Conservation (phyloP, 2,329 filamentous ascomycete genomes). For the Zopfia rhizophila region DNA sequence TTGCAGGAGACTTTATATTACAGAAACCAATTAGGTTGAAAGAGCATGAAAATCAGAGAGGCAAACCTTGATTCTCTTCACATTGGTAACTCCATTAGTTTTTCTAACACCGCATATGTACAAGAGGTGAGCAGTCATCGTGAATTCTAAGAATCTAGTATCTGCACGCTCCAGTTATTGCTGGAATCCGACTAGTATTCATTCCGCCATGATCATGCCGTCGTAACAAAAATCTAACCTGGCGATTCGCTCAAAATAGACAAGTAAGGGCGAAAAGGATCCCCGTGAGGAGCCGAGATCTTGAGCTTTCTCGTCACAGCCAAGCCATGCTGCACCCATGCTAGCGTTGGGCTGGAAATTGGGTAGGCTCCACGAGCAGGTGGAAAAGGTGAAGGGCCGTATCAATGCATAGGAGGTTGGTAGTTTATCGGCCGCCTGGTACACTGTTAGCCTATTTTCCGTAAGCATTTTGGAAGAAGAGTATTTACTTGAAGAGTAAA, state of each 20-base stretch:
- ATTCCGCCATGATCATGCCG: constrained; percentile 50
- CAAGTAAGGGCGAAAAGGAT: constrained; percentile 38
- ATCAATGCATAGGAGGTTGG: constrained; percentile 69
- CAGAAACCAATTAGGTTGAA: no score
- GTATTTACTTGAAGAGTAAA: constrained; percentile 92
- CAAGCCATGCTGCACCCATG: constrained; percentile 21
- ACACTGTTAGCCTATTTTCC: constrained; percentile 17
- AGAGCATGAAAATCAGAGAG: no score
- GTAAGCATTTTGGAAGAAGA: neutral
- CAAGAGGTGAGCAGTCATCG: constrained; percentile 34
- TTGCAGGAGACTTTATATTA: no score
- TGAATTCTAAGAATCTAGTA: constrained; percentile 24
- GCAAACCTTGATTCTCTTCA: no score
- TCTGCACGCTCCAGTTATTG: constrained; percentile 32
- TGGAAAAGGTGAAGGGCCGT: constrained; percentile 8
- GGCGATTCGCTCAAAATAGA: constrained; percentile 45
- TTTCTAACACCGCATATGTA: constrained; percentile 41
- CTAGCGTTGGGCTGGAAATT: constrained; percentile 19
- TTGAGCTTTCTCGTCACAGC: constrained; percentile 22
- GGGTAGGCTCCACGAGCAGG: constrained; percentile 8
- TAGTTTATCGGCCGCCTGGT: constrained; percentile 84
- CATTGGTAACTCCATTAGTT: constrained; percentile 27
- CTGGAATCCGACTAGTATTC: constrained; percentile 30
- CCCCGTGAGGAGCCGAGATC: constrained; percentile 27
- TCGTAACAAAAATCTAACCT: constrained; percentile 46